A percentile compares a stretch with the other conserved stretches of the same genome.
Evolutionary conservation across 495 filamentous ascomycete genomes (phyloP).

Genomic region (Chaetomium fimeti): DNA sequence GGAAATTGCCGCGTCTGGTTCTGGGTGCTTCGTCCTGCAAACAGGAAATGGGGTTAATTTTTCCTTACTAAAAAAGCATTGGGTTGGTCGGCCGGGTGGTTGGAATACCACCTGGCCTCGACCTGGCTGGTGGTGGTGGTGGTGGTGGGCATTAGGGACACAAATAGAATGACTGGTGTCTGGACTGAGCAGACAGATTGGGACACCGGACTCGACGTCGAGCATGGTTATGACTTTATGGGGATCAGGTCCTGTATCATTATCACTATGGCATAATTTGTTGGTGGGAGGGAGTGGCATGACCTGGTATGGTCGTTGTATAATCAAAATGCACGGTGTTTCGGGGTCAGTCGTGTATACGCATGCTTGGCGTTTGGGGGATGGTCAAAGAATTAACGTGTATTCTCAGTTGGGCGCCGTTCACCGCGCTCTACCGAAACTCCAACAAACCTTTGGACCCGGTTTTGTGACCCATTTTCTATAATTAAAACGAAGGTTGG

Average conservation of each 20-base stretch:
- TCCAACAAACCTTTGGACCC: too few relatives aligned
- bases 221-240: neutral
- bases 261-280: neutral
- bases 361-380: neutral
- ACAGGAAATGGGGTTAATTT: neutral
- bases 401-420: neutral
- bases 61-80: neutral
- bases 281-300: neutral
- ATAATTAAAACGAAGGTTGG: too few relatives aligned
- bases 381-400: neutral
- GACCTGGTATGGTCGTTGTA: neutral
- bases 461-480: too few relatives aligned
- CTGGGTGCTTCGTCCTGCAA: neutral
- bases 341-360: neutral
- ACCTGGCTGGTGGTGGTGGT: too few relatives aligned
- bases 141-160: neutral
- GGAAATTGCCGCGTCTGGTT: neutral
- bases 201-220: neutral
- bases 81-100: neutral
- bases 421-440: neutral
- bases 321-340: neutral
- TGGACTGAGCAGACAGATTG: neutral
- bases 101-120: neutral
- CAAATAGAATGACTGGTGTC: conserved; percentile 3
- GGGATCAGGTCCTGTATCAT: neutral